phyloP scores from a whole-genome alignment of 768 basidiomycete genomes.

The Lepiota subincarnata region DNA sequence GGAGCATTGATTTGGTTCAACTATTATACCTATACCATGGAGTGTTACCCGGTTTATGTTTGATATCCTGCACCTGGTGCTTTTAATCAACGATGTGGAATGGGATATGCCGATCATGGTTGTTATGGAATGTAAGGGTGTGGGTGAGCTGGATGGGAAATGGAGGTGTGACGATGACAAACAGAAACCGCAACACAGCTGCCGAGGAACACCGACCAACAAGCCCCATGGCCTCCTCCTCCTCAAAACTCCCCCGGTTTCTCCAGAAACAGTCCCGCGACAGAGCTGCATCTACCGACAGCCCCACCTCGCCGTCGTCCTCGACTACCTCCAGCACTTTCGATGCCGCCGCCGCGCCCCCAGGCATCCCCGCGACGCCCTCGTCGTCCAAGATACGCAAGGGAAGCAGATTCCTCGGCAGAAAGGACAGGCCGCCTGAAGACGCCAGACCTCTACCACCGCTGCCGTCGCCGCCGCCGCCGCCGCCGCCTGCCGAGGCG shows the following conservation, averaged over 20 bases:
- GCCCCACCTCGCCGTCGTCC: slow-evolving; percentile 35
- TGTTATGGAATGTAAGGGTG: no score
- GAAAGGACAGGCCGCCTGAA: slow-evolving; percentile 21
- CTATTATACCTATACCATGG: no score
- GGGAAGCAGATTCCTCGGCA: slow-evolving; percentile 32
- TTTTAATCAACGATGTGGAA: no score
- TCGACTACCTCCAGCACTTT: slow-evolving; percentile 25
- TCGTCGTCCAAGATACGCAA: slow-evolving; percentile 24
- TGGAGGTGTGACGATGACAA: no score
- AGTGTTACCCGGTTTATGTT: no score
- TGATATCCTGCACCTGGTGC: no score
- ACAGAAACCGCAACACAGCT: no score
- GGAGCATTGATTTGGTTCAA: slow-evolving; percentile 5
- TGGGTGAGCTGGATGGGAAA: no score
- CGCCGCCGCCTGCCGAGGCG: no score
- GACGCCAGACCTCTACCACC: background rate
- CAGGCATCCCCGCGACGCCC: slow-evolving; percentile 20
- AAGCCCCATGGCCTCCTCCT: slow-evolving; percentile 27
- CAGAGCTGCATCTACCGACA: slow-evolving; percentile 50
- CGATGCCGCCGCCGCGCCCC: slow-evolving; percentile 16
- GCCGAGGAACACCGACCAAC: no score
- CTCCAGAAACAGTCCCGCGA: slow-evolving; percentile 62
- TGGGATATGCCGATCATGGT: no score
- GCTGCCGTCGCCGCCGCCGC: no score
- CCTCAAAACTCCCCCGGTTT: slow-evolving; percentile 63